Conservation (phyloP, 768 basidiomycete genomes). For the Lentinula detonsa region DNA sequence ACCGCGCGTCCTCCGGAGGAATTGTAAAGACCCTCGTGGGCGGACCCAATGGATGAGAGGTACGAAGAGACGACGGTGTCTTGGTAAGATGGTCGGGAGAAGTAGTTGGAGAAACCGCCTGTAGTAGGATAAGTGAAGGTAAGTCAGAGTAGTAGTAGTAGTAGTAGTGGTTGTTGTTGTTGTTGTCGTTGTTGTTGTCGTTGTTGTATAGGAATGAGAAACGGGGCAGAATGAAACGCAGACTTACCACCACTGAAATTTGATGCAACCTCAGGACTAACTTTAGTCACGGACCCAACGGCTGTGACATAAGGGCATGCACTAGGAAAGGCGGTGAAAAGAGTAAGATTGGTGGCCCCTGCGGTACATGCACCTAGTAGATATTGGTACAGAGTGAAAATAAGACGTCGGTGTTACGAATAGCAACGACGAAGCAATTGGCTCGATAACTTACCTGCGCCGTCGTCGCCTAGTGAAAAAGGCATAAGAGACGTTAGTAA, state of each 20-base stretch:
- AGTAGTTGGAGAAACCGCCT: constrained; percentile 47
- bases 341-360: constrained; percentile 9
- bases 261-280: constrained; percentile 33
- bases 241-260: constrained; percentile 29
- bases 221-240: background rate
- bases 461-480: background rate
- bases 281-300: constrained; percentile 33
- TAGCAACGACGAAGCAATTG: background rate
- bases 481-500: background rate
- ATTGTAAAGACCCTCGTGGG: constrained; percentile 42
- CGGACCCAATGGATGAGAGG: constrained; percentile 15
- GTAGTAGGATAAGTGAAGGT: no score
- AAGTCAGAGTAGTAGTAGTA: no score
- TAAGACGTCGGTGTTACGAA: background rate
- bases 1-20: constrained; percentile 21
- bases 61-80: constrained; percentile 16
- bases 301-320: constrained; percentile 30
- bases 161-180: no score
- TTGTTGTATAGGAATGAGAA: background rate
- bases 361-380: background rate
- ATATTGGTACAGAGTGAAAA: no score
- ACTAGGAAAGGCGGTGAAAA: constrained; percentile 38
- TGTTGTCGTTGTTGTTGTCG: no score
- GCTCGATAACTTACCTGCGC: background rate
- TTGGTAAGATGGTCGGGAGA: constrained; percentile 22